Evolutionary conservation across 768 basidiomycete species (phyloP), one percentile per base, ranked within the genome.

Genomic region (Hirschioporus abietinus): DNA sequence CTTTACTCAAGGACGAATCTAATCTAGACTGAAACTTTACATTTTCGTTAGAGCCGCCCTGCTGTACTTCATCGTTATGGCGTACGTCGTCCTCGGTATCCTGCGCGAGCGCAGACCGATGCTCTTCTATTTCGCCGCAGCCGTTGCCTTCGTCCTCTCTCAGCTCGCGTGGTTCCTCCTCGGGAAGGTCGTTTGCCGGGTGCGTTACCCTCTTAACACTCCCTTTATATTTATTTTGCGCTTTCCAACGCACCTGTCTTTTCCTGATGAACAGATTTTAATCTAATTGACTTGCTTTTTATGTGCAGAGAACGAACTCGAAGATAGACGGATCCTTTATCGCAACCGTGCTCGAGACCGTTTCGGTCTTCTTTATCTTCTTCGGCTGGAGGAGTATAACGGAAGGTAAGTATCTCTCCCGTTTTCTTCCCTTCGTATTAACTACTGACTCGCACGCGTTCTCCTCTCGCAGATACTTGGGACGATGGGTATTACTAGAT

Each of bases 241-340:
- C 60, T 60, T 23, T 66, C 20, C 64, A 36, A n/a, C 60, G 25
- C 65, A 26, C 63, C 18, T 63, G 10, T 25, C 17, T 64, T 59
- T 9, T 36, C 25, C 17, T 35, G 61, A 23, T 18, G 7, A 34
- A 42, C 20, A 20, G 52, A 52, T 35, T 7, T n/a, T 35, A 24
- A 10, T 34, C 30, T 30, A 30, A 30, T 63, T 57, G 23, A 52
- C 34, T 17, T 8, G 17, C 35, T 23, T 35, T 23, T 17, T 34
- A 62, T 42, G n/a, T 64, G 66, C 68, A 90, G 86, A 86, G 85
- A 25, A 81, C 93, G 20, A 80, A 84, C 66, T 75, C 77, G 34
- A 91, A 88, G 75, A 79, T 97, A 23, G 96, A 98, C 76, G 93
- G 92, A 5, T 88, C 90, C 1, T 96, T 97, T 75, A 75, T 97